These are phyloP conservation scores for Geotrichum candidum DNA, from an alignment of 1,139 yeast species.

Conservation along the genomic window DNA sequence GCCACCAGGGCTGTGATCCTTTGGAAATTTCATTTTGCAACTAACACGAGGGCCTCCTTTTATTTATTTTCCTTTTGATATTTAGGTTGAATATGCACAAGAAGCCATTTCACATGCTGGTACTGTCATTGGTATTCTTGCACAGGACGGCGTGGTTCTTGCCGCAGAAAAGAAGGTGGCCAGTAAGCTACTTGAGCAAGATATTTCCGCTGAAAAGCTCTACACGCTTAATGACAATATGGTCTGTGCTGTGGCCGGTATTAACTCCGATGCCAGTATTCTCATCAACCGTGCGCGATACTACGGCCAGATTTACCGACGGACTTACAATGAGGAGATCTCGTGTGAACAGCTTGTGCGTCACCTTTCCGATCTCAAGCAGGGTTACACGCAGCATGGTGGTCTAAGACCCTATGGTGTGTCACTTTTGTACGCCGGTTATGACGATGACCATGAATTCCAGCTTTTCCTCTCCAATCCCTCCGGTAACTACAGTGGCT, in stretches of 20 bases:
- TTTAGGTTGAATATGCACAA: constrained; percentile 82
- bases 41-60: background rate
- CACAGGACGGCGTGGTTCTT: constrained; percentile 86
- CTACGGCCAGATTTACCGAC: constrained; percentile 75
- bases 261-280: constrained; percentile 95
- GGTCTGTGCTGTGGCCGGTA: constrained; percentile 95
- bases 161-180: constrained; percentile 97
- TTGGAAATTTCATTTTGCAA: background rate
- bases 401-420: constrained; percentile 98
- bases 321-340: constrained; percentile 82
- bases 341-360: constrained; percentile 89
- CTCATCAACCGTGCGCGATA: constrained; percentile 83
- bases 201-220: constrained; percentile 87
- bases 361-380: constrained; percentile 86
- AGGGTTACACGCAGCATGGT: constrained; percentile 98
- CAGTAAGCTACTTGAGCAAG: constrained; percentile 86
- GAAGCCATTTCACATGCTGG: constrained; percentile 98
- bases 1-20: background rate
- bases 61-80: background rate
- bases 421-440: constrained; percentile 91
- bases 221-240: constrained; percentile 73
- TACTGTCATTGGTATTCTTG: constrained; percentile 91
- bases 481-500: constrained; percentile 94
- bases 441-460: constrained; percentile 82
- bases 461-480: constrained; percentile 95